These are phyloP conservation scores for Ramalina peruviana DNA, from an alignment of 495 filamentous ascomycete genomes.

Conservation along the genomic window DNA sequence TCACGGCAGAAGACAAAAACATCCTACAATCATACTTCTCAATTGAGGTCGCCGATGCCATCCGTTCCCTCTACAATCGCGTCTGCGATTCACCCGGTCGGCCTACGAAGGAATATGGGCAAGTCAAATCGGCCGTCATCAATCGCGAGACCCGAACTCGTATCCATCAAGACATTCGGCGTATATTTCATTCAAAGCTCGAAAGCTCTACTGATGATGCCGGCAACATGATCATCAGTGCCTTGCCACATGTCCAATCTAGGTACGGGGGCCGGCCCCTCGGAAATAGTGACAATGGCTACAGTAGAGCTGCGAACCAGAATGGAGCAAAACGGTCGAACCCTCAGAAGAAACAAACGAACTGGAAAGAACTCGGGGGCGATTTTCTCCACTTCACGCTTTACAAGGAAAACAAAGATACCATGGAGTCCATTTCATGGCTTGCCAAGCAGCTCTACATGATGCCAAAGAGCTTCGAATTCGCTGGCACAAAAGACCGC, in stretches of 20 bases:
- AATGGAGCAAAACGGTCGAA: conserved; percentile 11
- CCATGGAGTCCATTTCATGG: conserved; percentile 76
- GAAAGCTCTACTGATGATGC: conserved; percentile 47
- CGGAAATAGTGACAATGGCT: conserved; percentile 1
- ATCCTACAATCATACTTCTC: conserved; percentile 33
- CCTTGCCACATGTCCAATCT: conserved; percentile 27
- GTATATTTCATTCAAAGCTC: conserved; percentile 51
- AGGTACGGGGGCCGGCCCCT: conserved; percentile 17
- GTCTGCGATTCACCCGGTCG: conserved; percentile 28
- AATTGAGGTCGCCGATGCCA: conserved; percentile 24
- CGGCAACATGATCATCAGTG: conserved; percentile 45
- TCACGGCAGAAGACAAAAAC: conserved; percentile 34
- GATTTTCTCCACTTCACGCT: conserved; percentile 84
- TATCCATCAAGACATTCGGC: conserved; percentile 52
- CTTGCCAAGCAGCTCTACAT: conserved; percentile 55
- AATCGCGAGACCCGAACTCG: conserved; percentile 48
- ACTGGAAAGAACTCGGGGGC: conserved; percentile 52
- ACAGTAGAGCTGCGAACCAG: neutral
- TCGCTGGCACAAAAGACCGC: conserved; percentile 89
- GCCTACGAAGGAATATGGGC: conserved; percentile 29
- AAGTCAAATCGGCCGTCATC: conserved; percentile 29
- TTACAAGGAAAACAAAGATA: conserved; percentile 97
- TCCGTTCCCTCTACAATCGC: conserved; percentile 31
- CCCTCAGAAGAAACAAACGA: conserved; percentile 23
- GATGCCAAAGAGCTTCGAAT: conserved; percentile 56